Percentiles rank a stretch among this genome's conserved stretches.
These are phyloP conservation scores for Emericellopsis terricola DNA, from an alignment of 495 filamentous ascomycete genomes.

Conservation along the genomic window DNA sequence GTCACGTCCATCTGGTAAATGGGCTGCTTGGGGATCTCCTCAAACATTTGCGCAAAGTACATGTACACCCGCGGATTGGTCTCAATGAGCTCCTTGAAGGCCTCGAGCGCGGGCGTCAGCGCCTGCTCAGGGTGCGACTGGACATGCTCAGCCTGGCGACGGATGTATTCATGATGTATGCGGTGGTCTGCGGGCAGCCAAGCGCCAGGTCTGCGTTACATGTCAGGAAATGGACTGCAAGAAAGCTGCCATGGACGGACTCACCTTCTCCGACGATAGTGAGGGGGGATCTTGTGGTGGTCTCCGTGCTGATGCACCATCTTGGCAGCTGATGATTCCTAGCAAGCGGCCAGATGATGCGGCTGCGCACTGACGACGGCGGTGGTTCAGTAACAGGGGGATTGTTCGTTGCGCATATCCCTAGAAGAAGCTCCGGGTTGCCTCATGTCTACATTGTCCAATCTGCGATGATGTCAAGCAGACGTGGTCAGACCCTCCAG, in stretches of 20 bases:
- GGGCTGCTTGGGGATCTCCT: conserved; percentile 39
- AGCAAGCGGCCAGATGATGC: too few relatives aligned
- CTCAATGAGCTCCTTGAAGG: conserved; percentile 31
- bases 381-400: too few relatives aligned
- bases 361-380: too few relatives aligned
- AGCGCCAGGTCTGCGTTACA: conserved; percentile 25
- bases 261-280: too few relatives aligned
- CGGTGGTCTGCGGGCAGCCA: conserved; percentile 38
- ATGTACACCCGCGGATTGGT: conserved; percentile 26
- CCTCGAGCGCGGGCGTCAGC: conserved; percentile 25
- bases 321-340: too few relatives aligned
- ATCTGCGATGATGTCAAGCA: too few relatives aligned
- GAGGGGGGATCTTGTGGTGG: conserved; percentile 22
- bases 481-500: too few relatives aligned
- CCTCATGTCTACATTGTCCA: too few relatives aligned
- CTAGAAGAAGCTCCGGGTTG: too few relatives aligned
- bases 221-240: too few relatives aligned
- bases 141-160: conserved; percentile 23
- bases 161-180: conserved; percentile 30
- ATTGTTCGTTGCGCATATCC: too few relatives aligned
- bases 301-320: conserved; percentile 29
- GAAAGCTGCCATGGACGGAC: too few relatives aligned
- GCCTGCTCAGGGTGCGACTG: conserved; percentile 19
- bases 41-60: conserved; percentile 44
- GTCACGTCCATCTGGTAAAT: conserved; percentile 44